A percentile compares a stretch with the other conserved stretches of the same genome.
Conservation (phyloP, 768 basidiomycete genomes). For the Tulasnella sp. region DNA sequence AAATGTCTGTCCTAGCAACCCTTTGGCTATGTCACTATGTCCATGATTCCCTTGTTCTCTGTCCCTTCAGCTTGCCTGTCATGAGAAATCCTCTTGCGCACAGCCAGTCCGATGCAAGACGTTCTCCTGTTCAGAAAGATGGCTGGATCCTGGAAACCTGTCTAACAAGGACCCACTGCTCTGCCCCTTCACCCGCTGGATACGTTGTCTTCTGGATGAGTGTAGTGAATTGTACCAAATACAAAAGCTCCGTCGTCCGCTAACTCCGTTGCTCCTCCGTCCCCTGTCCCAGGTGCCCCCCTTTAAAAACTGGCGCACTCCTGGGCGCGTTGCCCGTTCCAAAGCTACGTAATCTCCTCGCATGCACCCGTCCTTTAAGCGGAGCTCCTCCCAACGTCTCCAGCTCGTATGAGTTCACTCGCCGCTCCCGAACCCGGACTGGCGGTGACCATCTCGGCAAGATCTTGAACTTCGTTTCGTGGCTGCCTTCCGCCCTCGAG, state of each 20-base stretch:
- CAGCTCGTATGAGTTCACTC: background rate
- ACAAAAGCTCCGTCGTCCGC: background rate
- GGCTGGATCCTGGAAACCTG: too few relatives aligned
- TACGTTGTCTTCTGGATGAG: background rate
- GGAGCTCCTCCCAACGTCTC: background rate
- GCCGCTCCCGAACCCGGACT: background rate
- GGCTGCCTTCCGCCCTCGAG: constrained; percentile 34
- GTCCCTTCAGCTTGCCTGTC: too few relatives aligned
- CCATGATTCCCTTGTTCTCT: too few relatives aligned
- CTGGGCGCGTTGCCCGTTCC: background rate
- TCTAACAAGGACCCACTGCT: too few relatives aligned
- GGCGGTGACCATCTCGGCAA: constrained; percentile 37
- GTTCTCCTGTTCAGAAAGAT: too few relatives aligned
- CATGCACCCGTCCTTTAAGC: background rate
- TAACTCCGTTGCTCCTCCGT: background rate
- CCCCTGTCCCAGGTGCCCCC: constrained; percentile 16
- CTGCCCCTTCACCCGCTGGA: background rate
- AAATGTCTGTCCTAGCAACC: too few relatives aligned
- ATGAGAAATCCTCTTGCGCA: too few relatives aligned
- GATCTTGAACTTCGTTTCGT: constrained; percentile 35
- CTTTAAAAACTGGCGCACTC: background rate
- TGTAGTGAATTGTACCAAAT: background rate
- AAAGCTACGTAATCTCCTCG: background rate
- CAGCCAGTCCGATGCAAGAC: too few relatives aligned
- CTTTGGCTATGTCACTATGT: too few relatives aligned